phyloP scores from a whole-genome alignment of 2,329 filamentous ascomycete species.

The Ceratocystis huliohia region DNA sequence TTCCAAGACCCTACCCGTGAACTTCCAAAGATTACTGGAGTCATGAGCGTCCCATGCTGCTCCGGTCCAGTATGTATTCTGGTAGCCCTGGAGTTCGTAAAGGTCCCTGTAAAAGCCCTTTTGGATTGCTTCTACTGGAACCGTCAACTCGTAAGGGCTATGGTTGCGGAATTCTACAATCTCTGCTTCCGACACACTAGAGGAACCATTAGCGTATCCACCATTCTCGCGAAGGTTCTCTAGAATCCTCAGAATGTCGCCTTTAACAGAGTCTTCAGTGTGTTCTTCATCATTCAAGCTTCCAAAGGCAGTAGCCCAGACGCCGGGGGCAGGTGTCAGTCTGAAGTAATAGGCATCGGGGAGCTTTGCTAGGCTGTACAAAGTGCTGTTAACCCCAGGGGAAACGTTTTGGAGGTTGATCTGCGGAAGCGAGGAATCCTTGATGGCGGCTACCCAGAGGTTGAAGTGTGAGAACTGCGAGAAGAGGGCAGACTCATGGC shows the following conservation, averaged over 20 bases:
- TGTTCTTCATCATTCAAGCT: slow-evolving; percentile 20
- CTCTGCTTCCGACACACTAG: slow-evolving; percentile 21
- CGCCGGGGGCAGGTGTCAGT: neutral
- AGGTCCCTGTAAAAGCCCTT: slow-evolving; percentile 29
- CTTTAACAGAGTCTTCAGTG: slow-evolving; percentile 20
- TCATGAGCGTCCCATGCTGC: slow-evolving; percentile 23
- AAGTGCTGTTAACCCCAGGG: slow-evolving; percentile 18
- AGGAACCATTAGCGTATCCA: slow-evolving; percentile 5
- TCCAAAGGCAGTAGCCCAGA: slow-evolving; percentile 14
- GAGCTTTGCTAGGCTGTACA: slow-evolving; percentile 11
- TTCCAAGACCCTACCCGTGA: slow-evolving; percentile 22
- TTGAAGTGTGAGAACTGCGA: slow-evolving; percentile 13
- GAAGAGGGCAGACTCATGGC: slow-evolving; percentile 17
- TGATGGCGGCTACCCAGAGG: slow-evolving; percentile 5
- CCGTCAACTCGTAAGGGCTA: slow-evolving; percentile 25
- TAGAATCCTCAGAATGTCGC: slow-evolving; percentile 19
- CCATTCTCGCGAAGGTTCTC: slow-evolving; percentile 16
- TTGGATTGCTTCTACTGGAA: slow-evolving; percentile 25
- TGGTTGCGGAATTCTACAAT: slow-evolving; percentile 28
- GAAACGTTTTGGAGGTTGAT: slow-evolving; percentile 11
- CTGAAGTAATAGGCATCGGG: slow-evolving; percentile 11
- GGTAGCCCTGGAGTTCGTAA: slow-evolving; percentile 28
- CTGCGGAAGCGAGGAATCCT: neutral
- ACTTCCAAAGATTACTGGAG: slow-evolving; percentile 24
- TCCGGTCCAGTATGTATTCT: slow-evolving; percentile 31